These are phyloP conservation scores for Globisporangium iwayamae DNA, from an alignment of 352 stramenopile species.

Conservation along the genomic window DNA sequence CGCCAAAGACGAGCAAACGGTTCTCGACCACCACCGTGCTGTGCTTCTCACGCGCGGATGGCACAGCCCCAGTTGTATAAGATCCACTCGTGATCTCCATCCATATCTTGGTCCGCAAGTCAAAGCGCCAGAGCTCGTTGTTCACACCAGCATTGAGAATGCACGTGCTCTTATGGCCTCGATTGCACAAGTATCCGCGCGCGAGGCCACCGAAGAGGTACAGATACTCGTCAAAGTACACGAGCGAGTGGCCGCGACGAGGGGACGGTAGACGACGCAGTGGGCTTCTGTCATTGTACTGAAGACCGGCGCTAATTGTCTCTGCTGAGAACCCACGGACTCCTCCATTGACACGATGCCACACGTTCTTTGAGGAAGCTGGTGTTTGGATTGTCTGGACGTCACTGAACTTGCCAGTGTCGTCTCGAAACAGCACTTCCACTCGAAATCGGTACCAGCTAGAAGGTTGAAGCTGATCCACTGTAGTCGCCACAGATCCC, in stretches of 20 bases:
- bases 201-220: constrained; percentile 67
- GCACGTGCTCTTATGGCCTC: constrained; percentile 40
- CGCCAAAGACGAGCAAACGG: constrained; percentile 61
- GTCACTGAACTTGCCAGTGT: constrained; percentile 30
- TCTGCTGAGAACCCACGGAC: constrained; percentile 34
- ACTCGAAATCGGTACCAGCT: constrained; percentile 59
- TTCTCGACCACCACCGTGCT: constrained; percentile 39
- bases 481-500: constrained; percentile 14
- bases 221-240: constrained; percentile 38
- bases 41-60: constrained; percentile 54
- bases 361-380: constrained; percentile 34
- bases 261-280: constrained; percentile 41
- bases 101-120: constrained; percentile 48
- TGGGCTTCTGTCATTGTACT: constrained; percentile 24
- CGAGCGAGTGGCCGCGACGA: constrained; percentile 58
- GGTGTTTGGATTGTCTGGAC: constrained; percentile 33
- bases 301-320: constrained; percentile 29
- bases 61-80: constrained; percentile 9
- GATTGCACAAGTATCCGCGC: constrained; percentile 57
- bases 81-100: constrained; percentile 28
- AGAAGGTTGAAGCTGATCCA: constrained; percentile 24
- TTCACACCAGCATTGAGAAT: constrained; percentile 30
- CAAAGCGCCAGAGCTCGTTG: constrained; percentile 75
- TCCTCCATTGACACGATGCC: constrained; percentile 24
- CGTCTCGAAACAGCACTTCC: constrained; percentile 40